These are phyloP conservation scores for Moesziomyces sp. DNA, from an alignment of 1,284 basidiomycete species.

Conservation along the genomic window DNA sequence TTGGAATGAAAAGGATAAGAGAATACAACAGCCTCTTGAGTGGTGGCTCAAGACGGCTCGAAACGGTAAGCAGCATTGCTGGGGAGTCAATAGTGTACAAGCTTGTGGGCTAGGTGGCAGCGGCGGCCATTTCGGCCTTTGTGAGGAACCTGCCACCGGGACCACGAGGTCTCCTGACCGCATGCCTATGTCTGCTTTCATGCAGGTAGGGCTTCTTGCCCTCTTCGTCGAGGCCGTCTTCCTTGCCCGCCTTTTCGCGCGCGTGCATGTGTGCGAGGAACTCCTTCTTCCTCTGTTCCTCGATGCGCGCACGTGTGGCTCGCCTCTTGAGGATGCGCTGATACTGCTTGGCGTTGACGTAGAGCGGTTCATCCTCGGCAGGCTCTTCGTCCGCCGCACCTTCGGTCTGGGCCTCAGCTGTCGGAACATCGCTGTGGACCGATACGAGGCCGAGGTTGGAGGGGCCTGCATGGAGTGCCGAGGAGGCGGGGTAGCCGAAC, in stretches of 20 bases:
- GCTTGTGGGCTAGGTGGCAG: conserved; percentile 2
- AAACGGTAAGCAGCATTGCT: conserved; percentile 10
- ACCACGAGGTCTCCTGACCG: conserved; percentile 93
- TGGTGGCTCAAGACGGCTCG: conserved; percentile 8
- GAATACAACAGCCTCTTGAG: conserved; percentile 35
- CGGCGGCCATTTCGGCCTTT: conserved; percentile 35
- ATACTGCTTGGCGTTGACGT: conserved; percentile 67
- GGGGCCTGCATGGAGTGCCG: conserved; percentile 19
- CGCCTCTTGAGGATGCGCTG: conserved; percentile 64
- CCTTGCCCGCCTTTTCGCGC: conserved; percentile 44
- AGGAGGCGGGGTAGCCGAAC: conserved; percentile 26
- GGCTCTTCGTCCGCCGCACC: conserved; percentile 15
- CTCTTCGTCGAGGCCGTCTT: conserved; percentile 53
- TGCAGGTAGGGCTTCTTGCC: conserved; percentile 87
- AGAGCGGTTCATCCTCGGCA: conserved; percentile 63
- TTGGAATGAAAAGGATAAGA: conserved; percentile 4
- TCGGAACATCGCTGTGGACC: conserved; percentile 9
- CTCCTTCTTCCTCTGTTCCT: conserved; percentile 59
- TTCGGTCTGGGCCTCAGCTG: conserved; percentile 18
- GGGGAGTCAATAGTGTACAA: conserved; percentile 14
- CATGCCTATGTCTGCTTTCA: conserved; percentile 96
- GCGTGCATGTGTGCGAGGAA: conserved; percentile 51
- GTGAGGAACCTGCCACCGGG: conserved; percentile 91
- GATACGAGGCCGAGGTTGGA: conserved; percentile 40
- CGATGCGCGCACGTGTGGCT: conserved; percentile 57